phyloP scores from a whole-genome alignment of 257 asterid species.

The Jacaranda mimosifolia region DNA sequence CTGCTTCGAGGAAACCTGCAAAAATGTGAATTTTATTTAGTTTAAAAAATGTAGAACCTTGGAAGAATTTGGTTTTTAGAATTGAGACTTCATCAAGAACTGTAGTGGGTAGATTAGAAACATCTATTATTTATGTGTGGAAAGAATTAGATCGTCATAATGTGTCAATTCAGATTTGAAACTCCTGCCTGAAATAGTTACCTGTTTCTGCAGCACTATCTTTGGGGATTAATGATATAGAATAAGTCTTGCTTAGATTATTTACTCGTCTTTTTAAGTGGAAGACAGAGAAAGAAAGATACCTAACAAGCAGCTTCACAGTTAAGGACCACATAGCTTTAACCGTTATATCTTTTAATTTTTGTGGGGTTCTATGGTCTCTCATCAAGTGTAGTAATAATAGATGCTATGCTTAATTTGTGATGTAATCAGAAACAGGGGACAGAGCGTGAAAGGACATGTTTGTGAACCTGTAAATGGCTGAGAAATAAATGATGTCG shows the following conservation, averaged over 20 bases:
- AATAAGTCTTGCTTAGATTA: neutral
- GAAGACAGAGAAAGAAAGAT: slow-evolving; percentile 50
- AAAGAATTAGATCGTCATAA: too few relatives aligned
- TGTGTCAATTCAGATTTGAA: too few relatives aligned
- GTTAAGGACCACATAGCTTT: slow-evolving; percentile 48
- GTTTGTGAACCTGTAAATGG: slow-evolving; percentile 64
- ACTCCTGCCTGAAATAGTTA: too few relatives aligned
- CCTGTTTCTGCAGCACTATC: too few relatives aligned
- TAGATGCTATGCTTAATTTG: too few relatives aligned
- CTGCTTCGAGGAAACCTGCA: slow-evolving; percentile 63
- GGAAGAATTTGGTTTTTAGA: neutral
- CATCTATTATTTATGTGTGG: too few relatives aligned
- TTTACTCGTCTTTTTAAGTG: slow-evolving; percentile 39
- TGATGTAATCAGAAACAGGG: too few relatives aligned
- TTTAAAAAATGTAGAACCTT: slow-evolving; percentile 26
- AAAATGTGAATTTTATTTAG: neutral
- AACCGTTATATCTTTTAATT: slow-evolving; percentile 19
- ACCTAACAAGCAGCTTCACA: slow-evolving; percentile 40
- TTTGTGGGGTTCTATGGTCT: slow-evolving; percentile 40
- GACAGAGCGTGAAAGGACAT: slow-evolving; percentile 3
- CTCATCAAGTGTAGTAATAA: too few relatives aligned
- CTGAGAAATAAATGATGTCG: slow-evolving; percentile 60
- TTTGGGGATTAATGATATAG: too few relatives aligned
- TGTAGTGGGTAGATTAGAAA: neutral
- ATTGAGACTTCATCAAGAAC: neutral